phyloP scores from a whole-genome alignment of 1,139 yeast genomes.

The Pichia terricola region DNA sequence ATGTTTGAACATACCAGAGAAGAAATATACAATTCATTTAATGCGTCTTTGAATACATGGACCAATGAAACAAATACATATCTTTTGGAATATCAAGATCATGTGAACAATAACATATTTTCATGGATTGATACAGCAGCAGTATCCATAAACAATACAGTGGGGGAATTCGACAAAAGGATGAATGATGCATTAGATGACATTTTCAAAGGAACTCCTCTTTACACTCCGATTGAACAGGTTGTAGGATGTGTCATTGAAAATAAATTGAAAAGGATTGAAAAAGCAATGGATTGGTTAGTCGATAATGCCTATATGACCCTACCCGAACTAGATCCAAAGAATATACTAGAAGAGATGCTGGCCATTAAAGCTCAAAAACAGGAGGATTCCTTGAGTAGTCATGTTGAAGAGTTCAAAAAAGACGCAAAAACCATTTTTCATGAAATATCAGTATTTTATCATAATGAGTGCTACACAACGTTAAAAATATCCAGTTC shows the following conservation, averaged over 20 bases:
- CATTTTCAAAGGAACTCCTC: constrained; percentile 59
- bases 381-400: constrained; percentile 6
- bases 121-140: constrained; percentile 58
- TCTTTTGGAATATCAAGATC: constrained; percentile 33
- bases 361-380: constrained; percentile 5
- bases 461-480: constrained; percentile 28
- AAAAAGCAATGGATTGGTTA: constrained; percentile 73
- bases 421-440: constrained; percentile 23
- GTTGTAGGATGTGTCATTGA: constrained; percentile 77
- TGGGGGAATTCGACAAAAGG: constrained; percentile 37
- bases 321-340: constrained; percentile 43
- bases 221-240: constrained; percentile 51
- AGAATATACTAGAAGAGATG: constrained; percentile 19
- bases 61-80: constrained; percentile 40
- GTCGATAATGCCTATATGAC: constrained; percentile 49
- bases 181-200: constrained; percentile 46
- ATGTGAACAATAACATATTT: constrained; percentile 54
- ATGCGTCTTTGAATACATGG: constrained; percentile 33
- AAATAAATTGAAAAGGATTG: constrained; percentile 53
- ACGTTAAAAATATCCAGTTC: constrained; percentile 40
- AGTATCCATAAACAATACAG: constrained; percentile 43
- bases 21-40: constrained; percentile 13
- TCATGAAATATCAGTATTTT: constrained; percentile 24
- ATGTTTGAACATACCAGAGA: constrained; percentile 11
- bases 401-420: constrained; percentile 17